Evolutionary conservation across 768 basidiomycete species (phyloP), one percentile per base, ranked within the genome.

Genomic region (Mycena kentingensis): DNA sequence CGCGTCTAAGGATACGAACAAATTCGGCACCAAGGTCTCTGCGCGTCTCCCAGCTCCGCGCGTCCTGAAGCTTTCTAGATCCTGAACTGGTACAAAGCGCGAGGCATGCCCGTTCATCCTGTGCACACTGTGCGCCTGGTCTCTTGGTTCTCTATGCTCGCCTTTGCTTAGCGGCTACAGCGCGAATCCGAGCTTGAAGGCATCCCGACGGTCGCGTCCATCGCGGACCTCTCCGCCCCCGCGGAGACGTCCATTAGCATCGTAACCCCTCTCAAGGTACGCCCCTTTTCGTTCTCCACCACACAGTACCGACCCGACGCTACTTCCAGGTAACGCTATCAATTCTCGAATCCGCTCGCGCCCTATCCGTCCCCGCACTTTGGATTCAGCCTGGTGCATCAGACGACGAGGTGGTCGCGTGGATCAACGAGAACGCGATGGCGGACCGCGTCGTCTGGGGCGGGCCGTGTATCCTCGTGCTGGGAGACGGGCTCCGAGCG

Each of bases 361-460:
- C 77, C n/a, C 78, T 83, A n/a, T 68, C 69, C 16, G 68, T 90
- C n/a, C 87, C 85, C 5, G 78, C 84, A 3, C 75, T 93, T 37
- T 96, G 93, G 93, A 79, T 95, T 26, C 93, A 96, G 66, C 93
- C 93, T 6, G 92, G 92, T 19, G 90, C 92, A 8, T 84, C 87
- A 58, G 85, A 91, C 61, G 77, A 73, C 15, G 69, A 70, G 3
- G 90, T 93, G 41, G 68, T 75, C 15, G 62, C 74, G 16, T 94
- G 80, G 61, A 83, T 94, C 65, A 77, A 80, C 32, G 79, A 83
- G 52, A 83, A 86, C 45, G 79, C 75, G 4, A 68, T 93, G 58
- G 70, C 74, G 28, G 83, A 84, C 63, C 77, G 77, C 52, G 88
- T 90, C n/a, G 79, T 95, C 45, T 83, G 81, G 65, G 87, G 88